Percentiles rank a stretch among this genome's conserved stretches.
phyloP scores from a whole-genome alignment of 2,329 filamentous ascomycete species.

The Claviceps africana region DNA sequence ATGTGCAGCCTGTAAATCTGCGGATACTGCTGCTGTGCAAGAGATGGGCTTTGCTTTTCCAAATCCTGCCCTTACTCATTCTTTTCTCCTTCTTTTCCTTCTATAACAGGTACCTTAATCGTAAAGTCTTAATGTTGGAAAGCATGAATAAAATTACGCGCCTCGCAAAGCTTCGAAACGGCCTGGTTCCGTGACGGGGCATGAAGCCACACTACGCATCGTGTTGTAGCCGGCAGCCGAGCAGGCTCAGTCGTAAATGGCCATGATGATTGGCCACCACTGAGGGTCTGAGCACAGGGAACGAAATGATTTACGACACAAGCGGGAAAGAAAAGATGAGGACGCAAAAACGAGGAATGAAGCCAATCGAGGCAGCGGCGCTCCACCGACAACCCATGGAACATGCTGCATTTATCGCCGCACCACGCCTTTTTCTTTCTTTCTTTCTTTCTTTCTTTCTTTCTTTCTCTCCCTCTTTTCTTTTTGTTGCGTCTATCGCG shows the following conservation, averaged over 20 bases:
- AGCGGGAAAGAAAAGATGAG: not conserved
- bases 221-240: not conserved
- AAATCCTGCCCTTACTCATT: not conserved
- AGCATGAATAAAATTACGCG: not conserved
- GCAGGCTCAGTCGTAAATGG: not conserved
- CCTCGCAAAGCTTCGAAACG: not conserved
- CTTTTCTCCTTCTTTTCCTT: not conserved
- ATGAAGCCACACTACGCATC: not conserved
- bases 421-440: too few species aligned
- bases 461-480: too few species aligned
- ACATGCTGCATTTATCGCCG: too few species aligned
- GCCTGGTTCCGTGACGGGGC: not conserved
- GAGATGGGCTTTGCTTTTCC: not conserved
- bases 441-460: too few species aligned
- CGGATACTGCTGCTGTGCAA: not conserved
- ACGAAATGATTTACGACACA: not conserved
- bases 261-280: not conserved
- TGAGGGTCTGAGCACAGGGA: not conserved
- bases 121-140: not conserved
- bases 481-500: too few species aligned
- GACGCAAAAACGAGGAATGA: too few species aligned
- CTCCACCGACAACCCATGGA: too few species aligned
- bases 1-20: not conserved
- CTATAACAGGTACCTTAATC: not conserved
- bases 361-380: too few species aligned